Conservation (phyloP, 257 asterid genomes). For the Henckelia pumila region DNA sequence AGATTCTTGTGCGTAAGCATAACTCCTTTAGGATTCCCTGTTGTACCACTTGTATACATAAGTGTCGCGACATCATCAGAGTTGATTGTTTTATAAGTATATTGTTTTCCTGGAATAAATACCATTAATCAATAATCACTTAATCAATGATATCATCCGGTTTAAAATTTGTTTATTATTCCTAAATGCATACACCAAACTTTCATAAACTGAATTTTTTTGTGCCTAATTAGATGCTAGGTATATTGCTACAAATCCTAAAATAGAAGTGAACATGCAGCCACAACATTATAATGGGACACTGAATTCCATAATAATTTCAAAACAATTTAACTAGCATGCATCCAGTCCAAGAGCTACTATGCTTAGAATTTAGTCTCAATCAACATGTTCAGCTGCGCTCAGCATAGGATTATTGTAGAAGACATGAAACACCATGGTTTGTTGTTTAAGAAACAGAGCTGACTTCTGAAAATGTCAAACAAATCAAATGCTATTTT, state of each 20-base stretch:
- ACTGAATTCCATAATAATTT: background rate
- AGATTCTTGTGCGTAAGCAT: slow-evolving; percentile 90
- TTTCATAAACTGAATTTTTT: background rate
- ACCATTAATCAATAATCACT: slow-evolving; percentile 24
- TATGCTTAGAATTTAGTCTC: background rate
- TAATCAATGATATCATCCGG: slow-evolving; percentile 24
- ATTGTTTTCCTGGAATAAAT: slow-evolving; percentile 48
- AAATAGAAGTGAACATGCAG: slow-evolving; percentile 12
- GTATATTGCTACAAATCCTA: slow-evolving; percentile 6
- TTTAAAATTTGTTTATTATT: background rate
- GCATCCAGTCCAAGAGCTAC: slow-evolving; percentile 6
- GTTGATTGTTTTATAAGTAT: slow-evolving; percentile 55
- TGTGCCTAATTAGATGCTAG: background rate
- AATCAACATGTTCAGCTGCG: slow-evolving; percentile 6
- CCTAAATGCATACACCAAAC: background rate
- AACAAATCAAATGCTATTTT: background rate
- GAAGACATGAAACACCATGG: background rate
- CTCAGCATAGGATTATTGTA: background rate
- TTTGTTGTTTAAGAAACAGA: background rate
- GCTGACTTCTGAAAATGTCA: background rate
- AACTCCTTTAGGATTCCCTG: slow-evolving; percentile 95
- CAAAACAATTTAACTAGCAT: background rate
- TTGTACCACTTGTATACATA: slow-evolving; percentile 91
- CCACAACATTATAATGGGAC: background rate
- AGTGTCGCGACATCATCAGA: slow-evolving; percentile 82